These are phyloP conservation scores for Drechslerella stenobrocha DNA, from an alignment of 2,329 filamentous ascomycete species.

Conservation along the genomic window DNA sequence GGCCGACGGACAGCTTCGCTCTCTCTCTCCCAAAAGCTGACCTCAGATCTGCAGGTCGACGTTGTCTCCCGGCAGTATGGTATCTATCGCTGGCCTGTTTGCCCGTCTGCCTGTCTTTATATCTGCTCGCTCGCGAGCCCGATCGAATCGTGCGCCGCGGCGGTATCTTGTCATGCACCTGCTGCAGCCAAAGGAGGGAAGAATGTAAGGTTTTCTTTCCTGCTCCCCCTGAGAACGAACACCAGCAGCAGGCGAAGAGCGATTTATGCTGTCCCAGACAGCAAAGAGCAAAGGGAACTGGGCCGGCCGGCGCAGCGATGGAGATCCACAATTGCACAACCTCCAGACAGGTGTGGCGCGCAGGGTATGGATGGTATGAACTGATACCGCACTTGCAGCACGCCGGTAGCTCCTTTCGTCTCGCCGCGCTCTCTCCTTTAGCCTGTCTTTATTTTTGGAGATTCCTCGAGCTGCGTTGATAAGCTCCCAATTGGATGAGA, in stretches of 20 bases:
- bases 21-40: no score
- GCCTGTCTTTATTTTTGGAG: slow-evolving; percentile 47
- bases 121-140: slow-evolving; percentile 27
- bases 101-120: slow-evolving; percentile 1
- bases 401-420: slow-evolving; percentile 14
- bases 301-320: slow-evolving; percentile 1
- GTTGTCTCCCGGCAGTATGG: background rate
- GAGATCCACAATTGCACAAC: slow-evolving; percentile 13
- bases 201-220: slow-evolving; percentile 17
- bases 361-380: slow-evolving; percentile 18
- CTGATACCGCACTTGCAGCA: slow-evolving; percentile 9
- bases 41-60: slow-evolving; percentile 5
- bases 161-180: slow-evolving; percentile 9
- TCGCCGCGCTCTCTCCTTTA: slow-evolving; percentile 24
- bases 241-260: slow-evolving; percentile 17
- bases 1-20: no score
- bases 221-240: slow-evolving; percentile 3
- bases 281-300: slow-evolving; percentile 24
- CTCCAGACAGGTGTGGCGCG: slow-evolving; percentile 30
- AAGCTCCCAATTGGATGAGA: slow-evolving; percentile 30
- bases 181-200: slow-evolving; percentile 18
- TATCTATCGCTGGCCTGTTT: background rate
- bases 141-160: slow-evolving; percentile 11
- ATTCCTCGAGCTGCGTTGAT: slow-evolving; percentile 34
- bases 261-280: slow-evolving; percentile 31